Evolutionary conservation across 768 basidiomycete genomes (phyloP).

Genomic region (Hygrocybe punicea): DNA sequence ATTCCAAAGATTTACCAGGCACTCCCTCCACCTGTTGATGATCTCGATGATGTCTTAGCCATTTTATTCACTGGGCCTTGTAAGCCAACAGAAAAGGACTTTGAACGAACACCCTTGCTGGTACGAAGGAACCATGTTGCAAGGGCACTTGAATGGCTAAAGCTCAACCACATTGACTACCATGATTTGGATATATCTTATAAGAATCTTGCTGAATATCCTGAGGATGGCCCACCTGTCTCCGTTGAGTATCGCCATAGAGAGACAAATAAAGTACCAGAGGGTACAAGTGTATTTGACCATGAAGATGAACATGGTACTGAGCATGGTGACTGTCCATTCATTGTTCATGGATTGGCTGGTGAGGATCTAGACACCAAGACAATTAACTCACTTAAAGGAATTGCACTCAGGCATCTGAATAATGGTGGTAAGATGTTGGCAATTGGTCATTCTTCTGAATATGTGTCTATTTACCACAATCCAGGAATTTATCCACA

Average conservation of each 20-base stretch:
- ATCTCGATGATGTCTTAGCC: conserved; percentile 34
- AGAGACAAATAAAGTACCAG: conserved; percentile 3
- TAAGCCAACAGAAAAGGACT: conserved; percentile 26
- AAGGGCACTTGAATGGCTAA: conserved; percentile 33
- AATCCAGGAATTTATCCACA: conserved; percentile 29
- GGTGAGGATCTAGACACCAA: conserved; percentile 20
- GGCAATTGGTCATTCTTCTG: conserved; percentile 16
- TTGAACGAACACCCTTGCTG: conserved; percentile 29
- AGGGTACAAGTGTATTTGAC: conserved; percentile 13
- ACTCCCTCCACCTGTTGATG: conserved; percentile 30
- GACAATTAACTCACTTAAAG: conserved; percentile 13
- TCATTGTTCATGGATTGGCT: conserved; percentile 38
- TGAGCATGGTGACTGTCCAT: conserved; percentile 30
- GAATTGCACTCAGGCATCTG: conserved; percentile 23
- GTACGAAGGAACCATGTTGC: conserved; percentile 25
- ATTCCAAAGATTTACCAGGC: conserved; percentile 27
- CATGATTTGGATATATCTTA: conserved; percentile 27
- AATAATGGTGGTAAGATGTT: conserved; percentile 14
- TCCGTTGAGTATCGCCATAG: conserved; percentile 20
- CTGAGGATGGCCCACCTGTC: conserved; percentile 9
- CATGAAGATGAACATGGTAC: conserved; percentile 21
- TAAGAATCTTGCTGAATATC: conserved; percentile 24
- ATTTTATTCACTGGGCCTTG: conserved; percentile 31
- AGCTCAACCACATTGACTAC: conserved; percentile 33
- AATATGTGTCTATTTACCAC: conserved; percentile 17